A percentile compares a stretch with the other conserved stretches of the same genome.
Evolutionary conservation across 176 grass and related monocot species (phyloP).

Genomic region (Hyparrhenia diplandra): DNA sequence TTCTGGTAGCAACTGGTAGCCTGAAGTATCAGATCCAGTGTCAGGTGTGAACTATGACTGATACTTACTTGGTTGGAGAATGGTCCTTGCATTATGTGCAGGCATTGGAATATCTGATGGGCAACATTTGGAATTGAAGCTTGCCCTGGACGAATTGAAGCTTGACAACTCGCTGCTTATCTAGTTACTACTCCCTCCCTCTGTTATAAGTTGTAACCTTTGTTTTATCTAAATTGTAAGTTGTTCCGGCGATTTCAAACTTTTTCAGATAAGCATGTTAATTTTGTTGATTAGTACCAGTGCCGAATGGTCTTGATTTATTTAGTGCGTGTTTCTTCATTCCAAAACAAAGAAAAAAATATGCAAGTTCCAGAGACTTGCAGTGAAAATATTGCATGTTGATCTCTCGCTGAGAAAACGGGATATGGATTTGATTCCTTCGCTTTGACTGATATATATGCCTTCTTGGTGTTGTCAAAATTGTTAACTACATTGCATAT

Average conservation of each 20-base stretch:
- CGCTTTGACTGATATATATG: neutral
- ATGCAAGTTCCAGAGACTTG: neutral
- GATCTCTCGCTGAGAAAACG: neutral
- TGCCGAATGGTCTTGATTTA: too few relatives aligned
- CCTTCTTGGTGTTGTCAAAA: neutral
- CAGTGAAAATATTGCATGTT: neutral
- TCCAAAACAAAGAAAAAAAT: neutral
- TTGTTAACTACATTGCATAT: neutral
- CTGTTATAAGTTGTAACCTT: too few relatives aligned
- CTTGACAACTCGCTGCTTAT: neutral
- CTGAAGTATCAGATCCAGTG: neutral
- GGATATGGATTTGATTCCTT: neutral
- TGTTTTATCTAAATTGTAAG: too few relatives aligned
- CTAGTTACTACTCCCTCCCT: neutral
- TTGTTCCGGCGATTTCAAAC: too few relatives aligned
- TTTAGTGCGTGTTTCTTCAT: neutral
- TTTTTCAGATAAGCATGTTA: too few relatives aligned
- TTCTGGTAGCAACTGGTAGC: neutral
- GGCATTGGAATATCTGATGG: neutral
- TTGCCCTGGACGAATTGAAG: neutral
- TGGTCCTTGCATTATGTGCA: neutral
- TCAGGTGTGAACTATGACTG: neutral
- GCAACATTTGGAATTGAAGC: neutral
- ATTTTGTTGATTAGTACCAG: too few relatives aligned
- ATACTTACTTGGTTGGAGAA: neutral